A percentile compares a stretch with the other conserved stretches of the same genome.
Evolutionary conservation across 306 rosid species (phyloP).

Genomic region (Cucurbita maxima): DNA sequence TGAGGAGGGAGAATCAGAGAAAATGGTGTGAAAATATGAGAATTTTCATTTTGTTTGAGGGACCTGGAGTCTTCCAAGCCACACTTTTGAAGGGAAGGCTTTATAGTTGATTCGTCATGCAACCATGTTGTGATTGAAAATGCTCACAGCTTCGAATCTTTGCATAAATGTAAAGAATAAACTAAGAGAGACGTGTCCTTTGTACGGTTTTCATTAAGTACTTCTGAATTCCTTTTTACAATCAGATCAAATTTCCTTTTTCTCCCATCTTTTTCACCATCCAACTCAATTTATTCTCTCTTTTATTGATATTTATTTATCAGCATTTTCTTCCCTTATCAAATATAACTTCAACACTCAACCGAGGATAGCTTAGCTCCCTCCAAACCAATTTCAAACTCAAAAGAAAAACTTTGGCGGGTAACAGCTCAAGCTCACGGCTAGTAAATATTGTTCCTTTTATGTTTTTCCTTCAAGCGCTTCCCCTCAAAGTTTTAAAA

Average conservation of each 20-base stretch:
- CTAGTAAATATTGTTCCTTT: too few relatives aligned
- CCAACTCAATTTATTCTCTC: slow-evolving; percentile 2
- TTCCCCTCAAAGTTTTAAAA: too few relatives aligned
- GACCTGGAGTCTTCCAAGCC: slow-evolving; percentile 7
- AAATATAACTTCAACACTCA: too few relatives aligned
- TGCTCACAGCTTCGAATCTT: slow-evolving; percentile 27
- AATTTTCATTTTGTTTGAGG: background rate
- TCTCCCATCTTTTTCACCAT: slow-evolving; percentile 5
- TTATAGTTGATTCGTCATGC: background rate
- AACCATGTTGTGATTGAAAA: slow-evolving; percentile 1
- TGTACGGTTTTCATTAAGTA: slow-evolving; percentile 32
- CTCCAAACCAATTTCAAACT: too few relatives aligned
- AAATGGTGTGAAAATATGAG: background rate
- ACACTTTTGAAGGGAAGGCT: background rate
- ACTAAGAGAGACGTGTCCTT: slow-evolving; percentile 26
- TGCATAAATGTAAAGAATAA: slow-evolving; percentile 25
- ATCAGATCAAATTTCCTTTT: background rate
- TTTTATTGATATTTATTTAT: too few relatives aligned
- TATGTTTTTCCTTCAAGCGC: too few relatives aligned
- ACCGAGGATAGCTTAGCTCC: too few relatives aligned
- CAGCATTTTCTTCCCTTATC: too few relatives aligned
- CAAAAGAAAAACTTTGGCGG: too few relatives aligned
- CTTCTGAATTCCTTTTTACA: background rate
- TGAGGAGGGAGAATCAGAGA: background rate
- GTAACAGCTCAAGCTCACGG: too few relatives aligned